Base-by-base conservation (phyloP, 169 alveolate genomes). In the Plasmodium blacklocki region DNA sequence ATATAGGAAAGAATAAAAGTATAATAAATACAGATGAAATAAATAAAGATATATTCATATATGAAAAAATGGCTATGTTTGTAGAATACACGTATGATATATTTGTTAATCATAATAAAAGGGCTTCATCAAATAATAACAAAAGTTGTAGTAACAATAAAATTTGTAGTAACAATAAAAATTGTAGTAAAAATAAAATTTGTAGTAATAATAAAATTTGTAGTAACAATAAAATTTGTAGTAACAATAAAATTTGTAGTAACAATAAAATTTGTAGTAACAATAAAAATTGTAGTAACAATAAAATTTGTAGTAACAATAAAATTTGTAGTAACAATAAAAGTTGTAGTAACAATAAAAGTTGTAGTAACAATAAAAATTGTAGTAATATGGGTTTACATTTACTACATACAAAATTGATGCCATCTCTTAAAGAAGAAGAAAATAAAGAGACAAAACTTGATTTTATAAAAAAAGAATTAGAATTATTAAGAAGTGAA, bases 21-120 rank as follows among this genome's bases (percentile, higher is more conserved):
- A 52, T 26, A 15, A 54, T 5, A 8, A 15, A 45, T n/a, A 2
- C 12, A 3, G 91, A 62, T 54, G 72, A 59, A 18, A 32, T 23
- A 11, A 54, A 56, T 15, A 72, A 56, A 15, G 58, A 58, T 21
- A 49, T 43, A 21, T 68, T 67, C 12, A 83, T 83, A 83, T 83
- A 68, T 68, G 78, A 83, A 43, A 80, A 83, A 9, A 52, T 83
- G 54, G 91, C 85, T 2, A 29, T 56, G 19, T 83, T 56, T 60
- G 32, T 83, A 12, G 91, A 83, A 54, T 52, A 83, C 11, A n/a
- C 14, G 19, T 68, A 83, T 68, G 19, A n/a, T 49, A 29, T 72
- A 12, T n/a, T 83, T 1, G 7, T 52, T 18, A 29, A 5, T 39
- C 11, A 54, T 66, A 78, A 78, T 8, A 70, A 9, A 64, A 45